A percentile compares a stretch with the other conserved stretches of the same genome.
These are phyloP conservation scores for Rhodomyrtus tomentosa DNA, from an alignment of 345 rosid species.

Conservation along the genomic window DNA sequence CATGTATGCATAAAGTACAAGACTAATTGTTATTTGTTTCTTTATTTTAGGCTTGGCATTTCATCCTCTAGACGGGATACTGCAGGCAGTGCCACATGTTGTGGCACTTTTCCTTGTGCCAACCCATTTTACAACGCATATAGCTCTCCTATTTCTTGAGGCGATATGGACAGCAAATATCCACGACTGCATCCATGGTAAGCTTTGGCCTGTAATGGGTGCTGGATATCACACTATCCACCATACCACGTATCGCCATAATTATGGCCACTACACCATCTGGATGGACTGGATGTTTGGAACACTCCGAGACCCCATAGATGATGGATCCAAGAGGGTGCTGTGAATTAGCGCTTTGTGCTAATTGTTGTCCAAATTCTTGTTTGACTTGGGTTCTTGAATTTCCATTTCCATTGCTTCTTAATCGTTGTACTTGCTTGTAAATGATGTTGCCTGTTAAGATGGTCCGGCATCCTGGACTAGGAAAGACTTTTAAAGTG, in stretches of 20 bases:
- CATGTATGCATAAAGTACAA: not conserved
- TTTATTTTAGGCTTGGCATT: conserved; percentile 67
- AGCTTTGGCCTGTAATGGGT: conserved; percentile 91
- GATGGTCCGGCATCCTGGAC: not conserved
- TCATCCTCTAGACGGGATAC: conserved; percentile 86
- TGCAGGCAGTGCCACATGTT: conserved; percentile 86
- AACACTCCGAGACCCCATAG: conserved; percentile 64
- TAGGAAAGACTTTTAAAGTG: not conserved
- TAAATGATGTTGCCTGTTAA: not conserved
- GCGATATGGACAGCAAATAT: conserved; percentile 89
- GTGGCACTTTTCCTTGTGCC: conserved; percentile 66
- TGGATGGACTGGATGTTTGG: conserved; percentile 99
- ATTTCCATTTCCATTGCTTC: not conserved
- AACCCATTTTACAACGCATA: conserved; percentile 63
- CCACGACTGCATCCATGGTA: conserved; percentile 83
- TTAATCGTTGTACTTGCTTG: not conserved
- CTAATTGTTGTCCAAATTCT: not conserved
- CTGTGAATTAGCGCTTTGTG: not conserved
- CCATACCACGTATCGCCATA: conserved; percentile 92
- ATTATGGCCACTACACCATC: conserved; percentile 91
- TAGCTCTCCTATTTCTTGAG: conserved; percentile 67
- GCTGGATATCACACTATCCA: conserved; percentile 98
- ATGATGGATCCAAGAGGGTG: conserved; percentile 27
- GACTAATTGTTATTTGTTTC: not conserved
- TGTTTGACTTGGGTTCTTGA: not conserved